Evolutionary conservation across 768 basidiomycete genomes (phyloP), one percentile per base, ranked within the genome.

Genomic region (Podaxis rugospora): DNA sequence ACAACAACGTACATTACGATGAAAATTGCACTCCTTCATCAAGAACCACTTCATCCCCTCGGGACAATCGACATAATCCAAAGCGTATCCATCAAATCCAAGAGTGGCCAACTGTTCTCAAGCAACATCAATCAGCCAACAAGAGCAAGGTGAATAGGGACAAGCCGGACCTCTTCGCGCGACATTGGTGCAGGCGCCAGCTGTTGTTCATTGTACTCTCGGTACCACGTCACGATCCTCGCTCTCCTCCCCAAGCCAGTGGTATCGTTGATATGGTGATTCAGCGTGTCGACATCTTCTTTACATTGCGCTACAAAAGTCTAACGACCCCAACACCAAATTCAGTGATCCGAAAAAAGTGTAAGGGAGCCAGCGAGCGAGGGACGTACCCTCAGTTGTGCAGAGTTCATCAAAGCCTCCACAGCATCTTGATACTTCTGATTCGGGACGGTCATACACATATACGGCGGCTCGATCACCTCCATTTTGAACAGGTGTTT

Each of bases 301-400:
- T 87, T 81, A 65, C 85, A 87, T 70, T 94, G 92, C 16, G 87
- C 84, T 5, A 99, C 86, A 71, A 99, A 90, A 0, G 87, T 92
- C 95, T 96, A 65, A 21, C 51, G 46, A 57, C 51, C 47, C 14
- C 27, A 2, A 16, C 13, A 63, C 25, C 18, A 37, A 2, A 61
- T 50, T 46, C 10, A 57, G 39, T 23, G 35, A 25, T 44, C 50
- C 40, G 35, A 25, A n/a, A 62, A 28, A 23, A 0, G 21, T 55
- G 47, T 57, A 32, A 49, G 47, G 21, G n/a, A n/a, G 16, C 10
- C n/a, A 50, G 51, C 49, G 14, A 44, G 61, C 55, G 14, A 36
- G 55, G 18, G 40, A 67, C 78, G 53, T 46, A 93, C 95, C 80
- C 80, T 86, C 63, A 95, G 68, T 60, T 87, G 83, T 50, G 75